A percentile compares a stretch with the other conserved stretches of the same genome.
phyloP scores from a whole-genome alignment of 176 grass and related monocot genomes.

The Otatea glauca region DNA sequence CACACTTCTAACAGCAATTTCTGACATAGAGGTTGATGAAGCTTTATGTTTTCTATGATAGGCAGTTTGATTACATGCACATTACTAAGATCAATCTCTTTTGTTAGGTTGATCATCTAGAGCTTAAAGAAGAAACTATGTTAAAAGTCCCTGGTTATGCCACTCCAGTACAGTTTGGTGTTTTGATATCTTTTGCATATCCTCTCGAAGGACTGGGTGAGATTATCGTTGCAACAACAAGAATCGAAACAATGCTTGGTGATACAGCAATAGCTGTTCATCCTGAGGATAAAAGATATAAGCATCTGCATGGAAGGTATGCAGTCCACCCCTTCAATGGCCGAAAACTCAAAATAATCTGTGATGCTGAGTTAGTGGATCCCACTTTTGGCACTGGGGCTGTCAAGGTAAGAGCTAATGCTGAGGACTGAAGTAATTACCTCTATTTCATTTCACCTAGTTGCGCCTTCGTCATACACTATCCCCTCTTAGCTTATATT shows the following conservation, averaged over 20 bases:
- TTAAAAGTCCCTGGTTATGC: slow-evolving; percentile 76
- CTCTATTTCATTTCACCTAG: not conserved
- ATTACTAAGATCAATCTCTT: slow-evolving; percentile 14
- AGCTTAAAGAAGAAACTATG: slow-evolving; percentile 74
- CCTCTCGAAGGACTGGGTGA: slow-evolving; percentile 80
- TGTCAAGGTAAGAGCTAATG: slow-evolving; percentile 70
- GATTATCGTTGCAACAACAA: slow-evolving; percentile 83
- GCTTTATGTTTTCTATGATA: slow-evolving; percentile 28
- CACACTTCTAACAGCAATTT: slow-evolving; percentile 87
- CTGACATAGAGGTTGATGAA: slow-evolving; percentile 77
- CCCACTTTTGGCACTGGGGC: slow-evolving; percentile 83
- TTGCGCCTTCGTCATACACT: slow-evolving; percentile 1
- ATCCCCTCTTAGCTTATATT: slow-evolving; percentile 12
- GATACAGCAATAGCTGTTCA: slow-evolving; percentile 91
- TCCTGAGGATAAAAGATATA: slow-evolving; percentile 76
- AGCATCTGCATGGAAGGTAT: slow-evolving; percentile 78
- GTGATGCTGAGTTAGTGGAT: slow-evolving; percentile 83
- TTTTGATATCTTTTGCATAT: slow-evolving; percentile 91
- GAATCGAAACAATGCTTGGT: slow-evolving; percentile 93
- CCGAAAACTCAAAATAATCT: slow-evolving; percentile 73
- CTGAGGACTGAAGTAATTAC: slow-evolving; percentile 11
- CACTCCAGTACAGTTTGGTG: slow-evolving; percentile 72
- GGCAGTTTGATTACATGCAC: not conserved
- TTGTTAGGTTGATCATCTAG: slow-evolving; percentile 81
- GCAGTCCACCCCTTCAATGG: slow-evolving; percentile 86